A percentile compares a stretch with the other conserved stretches of the same genome.
Conservation (phyloP, 805 yeast species). For the Wickerhamiella nectarea region DNA sequence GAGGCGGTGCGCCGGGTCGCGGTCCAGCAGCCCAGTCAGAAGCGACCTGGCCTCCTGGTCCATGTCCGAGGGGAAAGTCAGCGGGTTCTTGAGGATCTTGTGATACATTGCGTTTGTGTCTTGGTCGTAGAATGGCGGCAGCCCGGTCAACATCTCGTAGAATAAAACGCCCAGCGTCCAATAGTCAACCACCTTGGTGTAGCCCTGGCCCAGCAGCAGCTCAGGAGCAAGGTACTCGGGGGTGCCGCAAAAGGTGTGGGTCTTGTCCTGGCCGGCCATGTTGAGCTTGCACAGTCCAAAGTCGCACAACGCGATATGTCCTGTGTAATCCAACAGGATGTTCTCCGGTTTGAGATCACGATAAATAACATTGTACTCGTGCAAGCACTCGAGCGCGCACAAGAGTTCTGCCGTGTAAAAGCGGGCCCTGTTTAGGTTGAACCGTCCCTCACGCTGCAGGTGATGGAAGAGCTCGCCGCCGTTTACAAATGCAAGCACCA, state of each 20-base stretch:
- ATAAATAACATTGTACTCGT: constrained; percentile 82
- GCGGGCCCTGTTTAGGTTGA: constrained; percentile 76
- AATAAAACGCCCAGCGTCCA: constrained; percentile 94
- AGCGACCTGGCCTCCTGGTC: constrained; percentile 77
- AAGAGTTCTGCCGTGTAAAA: constrained; percentile 90
- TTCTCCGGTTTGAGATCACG: constrained; percentile 90
- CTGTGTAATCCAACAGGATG: constrained; percentile 85
- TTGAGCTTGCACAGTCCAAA: constrained; percentile 92
- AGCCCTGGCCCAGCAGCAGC: constrained; percentile 77
- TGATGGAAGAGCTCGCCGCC: constrained; percentile 97
- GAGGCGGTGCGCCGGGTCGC: constrained; percentile 73
- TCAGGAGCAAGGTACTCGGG: constrained; percentile 98
- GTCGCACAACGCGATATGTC: constrained; percentile 95
- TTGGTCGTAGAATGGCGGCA: constrained; percentile 95
- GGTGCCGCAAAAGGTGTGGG: constrained; percentile 91
- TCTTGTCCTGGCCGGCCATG: constrained; percentile 78
- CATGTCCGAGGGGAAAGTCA: constrained; percentile 77
- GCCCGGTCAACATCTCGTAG: constrained; percentile 91
- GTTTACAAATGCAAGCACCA: constrained; percentile 83
- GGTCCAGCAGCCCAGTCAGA: constrained; percentile 55
- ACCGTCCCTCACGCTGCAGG: constrained; percentile 78
- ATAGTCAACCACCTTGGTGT: constrained; percentile 93
- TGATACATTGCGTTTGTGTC: constrained; percentile 87
- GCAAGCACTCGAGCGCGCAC: constrained; percentile 85
- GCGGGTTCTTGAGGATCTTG: constrained; percentile 78